Evolutionary conservation across 1,139 yeast species (phyloP), one percentile per base, ranked within the genome.

Genomic region (Nematodospora anomalae): DNA sequence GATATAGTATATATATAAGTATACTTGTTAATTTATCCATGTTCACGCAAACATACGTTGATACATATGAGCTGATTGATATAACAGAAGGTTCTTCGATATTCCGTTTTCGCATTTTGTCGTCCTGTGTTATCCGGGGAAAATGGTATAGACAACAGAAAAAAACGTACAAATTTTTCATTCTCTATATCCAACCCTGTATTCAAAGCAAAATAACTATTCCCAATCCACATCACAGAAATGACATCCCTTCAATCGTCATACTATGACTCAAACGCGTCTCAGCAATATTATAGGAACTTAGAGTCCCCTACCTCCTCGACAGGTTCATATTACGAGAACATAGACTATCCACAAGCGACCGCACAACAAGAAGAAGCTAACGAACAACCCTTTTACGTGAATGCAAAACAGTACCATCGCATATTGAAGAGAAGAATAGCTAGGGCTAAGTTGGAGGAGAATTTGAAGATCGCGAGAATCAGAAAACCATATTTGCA

Each of bases 321-420:
- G 16, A 22, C 26, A 7, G 28, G 40, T n/a, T 30, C 42, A 5
- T 37, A 38, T 16, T 36, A 18, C 21, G 21, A 18, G 21, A 18
- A 18, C 21, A 18, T 18, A 18, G 21, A 18, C 6, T 18, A 18
- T 18, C 21, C 21, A 18, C 21, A 18, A 18, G 21, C 6, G 21
- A n/a, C n/a, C n/a, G n/a, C n/a, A n/a, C 21, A 6, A 6, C 21
- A 18, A 8, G 32, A 20, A 9, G 41, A 49, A 6, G 35, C 57
- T 31, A 46, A 51, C 1, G 97, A 90, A 54, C 96, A 90, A 59
- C 98, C 98, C 2, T 89, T 90, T 55, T 92, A 90, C 55, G 98
- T 94, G 33, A 94, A 94, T 58, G 98, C 98, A 8, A 94, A 92
- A 58, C 99, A 94, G 56, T 94, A 92, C 52, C 97, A 92, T 54